phyloP scores from a whole-genome alignment of 2,329 filamentous ascomycete species.

The Xylaria sp. region DNA sequence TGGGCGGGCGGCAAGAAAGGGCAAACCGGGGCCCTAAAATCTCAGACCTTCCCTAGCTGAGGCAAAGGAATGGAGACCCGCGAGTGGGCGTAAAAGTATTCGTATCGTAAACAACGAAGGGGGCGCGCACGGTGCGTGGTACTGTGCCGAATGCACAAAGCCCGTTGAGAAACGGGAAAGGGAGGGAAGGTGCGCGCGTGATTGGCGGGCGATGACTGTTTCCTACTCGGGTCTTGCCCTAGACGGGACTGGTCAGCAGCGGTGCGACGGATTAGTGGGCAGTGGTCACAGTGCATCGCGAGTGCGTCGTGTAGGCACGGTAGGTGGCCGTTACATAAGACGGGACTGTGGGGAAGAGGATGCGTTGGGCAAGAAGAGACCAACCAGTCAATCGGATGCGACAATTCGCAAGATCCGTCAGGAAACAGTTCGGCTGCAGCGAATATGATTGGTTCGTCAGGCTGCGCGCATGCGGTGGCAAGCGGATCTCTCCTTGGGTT shows the following conservation, averaged over 20 bases:
- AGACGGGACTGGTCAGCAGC: background rate
- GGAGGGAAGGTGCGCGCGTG: background rate
- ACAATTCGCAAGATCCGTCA: too few species aligned
- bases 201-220: background rate
- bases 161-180: background rate
- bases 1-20: background rate
- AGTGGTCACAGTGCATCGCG: too few species aligned
- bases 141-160: background rate
- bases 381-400: too few species aligned
- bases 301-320: too few species aligned
- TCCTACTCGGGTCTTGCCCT: background rate
- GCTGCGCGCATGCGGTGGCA: too few species aligned
- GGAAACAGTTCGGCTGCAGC: too few species aligned
- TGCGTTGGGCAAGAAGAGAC: too few species aligned
- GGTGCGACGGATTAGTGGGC: background rate
- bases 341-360: too few species aligned
- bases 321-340: too few species aligned
- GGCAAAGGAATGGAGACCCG: background rate
- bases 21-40: background rate
- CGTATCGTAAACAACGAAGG: background rate
- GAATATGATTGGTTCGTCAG: too few species aligned
- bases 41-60: background rate
- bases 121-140: background rate
- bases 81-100: background rate
- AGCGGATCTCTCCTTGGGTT: too few species aligned